Conservation (phyloP, 129 eudicot genomes). For the Scalesia atractyloides region DNA sequence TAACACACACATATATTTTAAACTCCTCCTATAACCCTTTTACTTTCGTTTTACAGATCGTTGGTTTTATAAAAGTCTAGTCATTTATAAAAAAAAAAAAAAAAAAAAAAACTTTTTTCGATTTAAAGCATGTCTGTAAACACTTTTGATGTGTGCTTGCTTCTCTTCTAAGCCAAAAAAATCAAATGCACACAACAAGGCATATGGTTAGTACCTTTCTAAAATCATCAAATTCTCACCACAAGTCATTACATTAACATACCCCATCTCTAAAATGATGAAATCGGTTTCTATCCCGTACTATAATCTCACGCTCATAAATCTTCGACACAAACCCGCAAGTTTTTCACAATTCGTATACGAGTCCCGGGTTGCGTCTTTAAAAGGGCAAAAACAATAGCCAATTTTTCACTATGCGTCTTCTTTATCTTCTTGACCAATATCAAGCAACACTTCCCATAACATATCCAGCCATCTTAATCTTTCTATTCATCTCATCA, state of each 20-base stretch:
- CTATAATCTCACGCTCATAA: constrained; percentile 62
- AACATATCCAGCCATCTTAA: constrained; percentile 68
- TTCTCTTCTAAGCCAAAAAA: neutral
- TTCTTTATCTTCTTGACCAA: constrained; percentile 76
- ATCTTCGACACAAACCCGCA: constrained; percentile 68
- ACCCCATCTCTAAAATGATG: constrained; percentile 62
- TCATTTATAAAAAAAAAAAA: too few relatives aligned
- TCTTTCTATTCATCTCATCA: constrained; percentile 66
- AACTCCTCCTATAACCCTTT: too few relatives aligned
- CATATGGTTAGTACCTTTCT: neutral
- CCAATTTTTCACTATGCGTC: constrained; percentile 87
- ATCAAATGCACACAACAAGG: neutral
- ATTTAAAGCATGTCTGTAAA: too few relatives aligned
- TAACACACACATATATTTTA: too few relatives aligned
- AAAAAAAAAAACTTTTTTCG: too few relatives aligned
- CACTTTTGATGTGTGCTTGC: neutral
- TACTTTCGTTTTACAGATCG: too few relatives aligned
- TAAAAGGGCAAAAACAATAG: constrained; percentile 75
- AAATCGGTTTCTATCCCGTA: constrained; percentile 69
- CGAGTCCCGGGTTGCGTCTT: constrained; percentile 69
- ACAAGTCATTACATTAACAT: constrained; percentile 70
- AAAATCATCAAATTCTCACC: constrained; percentile 36
- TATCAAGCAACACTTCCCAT: constrained; percentile 65
- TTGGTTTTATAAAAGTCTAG: too few relatives aligned
- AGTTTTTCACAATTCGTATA: constrained; percentile 66